phyloP scores from a whole-genome alignment of 306 rosid species.

The Acacia acuminata region DNA sequence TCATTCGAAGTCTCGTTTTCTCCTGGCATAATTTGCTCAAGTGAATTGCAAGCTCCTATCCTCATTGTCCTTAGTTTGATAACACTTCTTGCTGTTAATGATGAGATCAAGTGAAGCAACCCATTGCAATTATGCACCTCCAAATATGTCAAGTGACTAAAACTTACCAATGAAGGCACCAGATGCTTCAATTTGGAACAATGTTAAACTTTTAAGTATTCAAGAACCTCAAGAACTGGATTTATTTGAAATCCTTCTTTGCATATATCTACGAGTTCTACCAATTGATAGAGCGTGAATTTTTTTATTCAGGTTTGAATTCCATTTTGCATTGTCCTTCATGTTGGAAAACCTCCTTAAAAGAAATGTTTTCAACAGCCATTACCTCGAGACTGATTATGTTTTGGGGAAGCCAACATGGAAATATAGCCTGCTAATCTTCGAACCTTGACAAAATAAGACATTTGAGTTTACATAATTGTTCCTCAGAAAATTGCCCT shows the following conservation, averaged over 20 bases:
- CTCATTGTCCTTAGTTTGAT: too few species aligned
- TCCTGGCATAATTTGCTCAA: too few species aligned
- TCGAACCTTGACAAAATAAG: not conserved
- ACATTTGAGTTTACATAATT: not conserved
- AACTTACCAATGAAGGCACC: not conserved
- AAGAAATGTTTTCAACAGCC: not conserved
- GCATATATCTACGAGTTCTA: not conserved
- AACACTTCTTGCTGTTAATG: too few species aligned
- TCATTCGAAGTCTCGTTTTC: not conserved
- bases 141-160: too few species aligned
- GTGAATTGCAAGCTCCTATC: too few species aligned
- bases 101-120: too few species aligned
- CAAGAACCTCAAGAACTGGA: not conserved
- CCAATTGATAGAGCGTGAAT: not conserved
- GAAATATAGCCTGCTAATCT: not conserved
- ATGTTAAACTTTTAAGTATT: fast-evolving
- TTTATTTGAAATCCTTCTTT: not conserved
- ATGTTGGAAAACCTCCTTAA: too few species aligned
- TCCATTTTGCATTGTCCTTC: not conserved
- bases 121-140: not conserved
- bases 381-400: not conserved
- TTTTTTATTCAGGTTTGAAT: not conserved
- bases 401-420: not conserved
- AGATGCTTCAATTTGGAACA: not conserved
- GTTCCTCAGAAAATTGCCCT: not conserved